Evolutionary conservation across 2,329 filamentous ascomycete genomes (phyloP).

Genomic region (Teratosphaeria gauchensis): DNA sequence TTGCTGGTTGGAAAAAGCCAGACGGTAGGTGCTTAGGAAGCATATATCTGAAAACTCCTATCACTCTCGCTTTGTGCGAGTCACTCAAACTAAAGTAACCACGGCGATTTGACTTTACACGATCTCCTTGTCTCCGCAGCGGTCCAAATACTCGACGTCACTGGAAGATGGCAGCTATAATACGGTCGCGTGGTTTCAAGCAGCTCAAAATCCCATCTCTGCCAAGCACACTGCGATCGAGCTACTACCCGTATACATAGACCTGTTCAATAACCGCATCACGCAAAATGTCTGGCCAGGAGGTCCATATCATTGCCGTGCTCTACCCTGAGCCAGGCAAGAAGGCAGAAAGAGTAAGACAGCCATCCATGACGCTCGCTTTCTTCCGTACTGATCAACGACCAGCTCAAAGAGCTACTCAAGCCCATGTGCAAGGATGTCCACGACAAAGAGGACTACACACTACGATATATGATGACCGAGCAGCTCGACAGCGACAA

Average conservation of each 20-base stretch:
- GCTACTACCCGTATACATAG: background rate
- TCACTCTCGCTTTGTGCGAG: background rate
- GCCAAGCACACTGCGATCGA: background rate
- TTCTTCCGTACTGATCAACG: background rate
- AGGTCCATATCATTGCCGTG: background rate
- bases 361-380: background rate
- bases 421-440: background rate
- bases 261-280: background rate
- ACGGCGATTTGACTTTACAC: background rate
- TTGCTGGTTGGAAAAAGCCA: background rate
- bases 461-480: conserved; percentile 13
- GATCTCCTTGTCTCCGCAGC: background rate
- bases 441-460: conserved; percentile 12
- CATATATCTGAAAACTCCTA: background rate
- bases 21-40: background rate
- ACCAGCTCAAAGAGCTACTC: background rate
- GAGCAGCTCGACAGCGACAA: conserved; percentile 12
- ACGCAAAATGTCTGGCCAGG: background rate
- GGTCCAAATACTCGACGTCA: background rate
- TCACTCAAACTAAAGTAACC: background rate
- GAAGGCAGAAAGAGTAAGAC: background rate
- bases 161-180: background rate
- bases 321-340: background rate
- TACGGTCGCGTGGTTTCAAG: background rate
- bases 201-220: background rate